These are phyloP conservation scores for Pythium angustatum DNA, from an alignment of 352 stramenopile species.

Conservation along the genomic window DNA sequence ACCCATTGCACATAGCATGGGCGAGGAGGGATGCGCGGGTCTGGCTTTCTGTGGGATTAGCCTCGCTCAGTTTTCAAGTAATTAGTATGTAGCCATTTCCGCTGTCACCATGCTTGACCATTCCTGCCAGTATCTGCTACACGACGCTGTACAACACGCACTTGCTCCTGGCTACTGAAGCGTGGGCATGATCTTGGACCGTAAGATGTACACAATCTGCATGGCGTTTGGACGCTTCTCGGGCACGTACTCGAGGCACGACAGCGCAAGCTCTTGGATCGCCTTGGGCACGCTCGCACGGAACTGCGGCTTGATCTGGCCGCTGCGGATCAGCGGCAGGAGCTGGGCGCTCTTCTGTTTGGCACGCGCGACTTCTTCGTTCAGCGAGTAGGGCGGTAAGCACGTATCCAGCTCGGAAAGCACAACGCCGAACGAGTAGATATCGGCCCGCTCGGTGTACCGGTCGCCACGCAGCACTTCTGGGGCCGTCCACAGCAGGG, in stretches of 20 bases:
- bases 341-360: slow-evolving; percentile 30
- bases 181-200: slow-evolving; percentile 26
- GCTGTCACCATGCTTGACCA: too few species aligned
- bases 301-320: slow-evolving; percentile 44
- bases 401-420: slow-evolving; percentile 23
- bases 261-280: slow-evolving; percentile 14
- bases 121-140: background rate
- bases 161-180: slow-evolving; percentile 2
- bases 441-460: slow-evolving; percentile 72
- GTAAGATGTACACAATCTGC: slow-evolving; percentile 30
- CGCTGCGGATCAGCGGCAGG: slow-evolving; percentile 27
- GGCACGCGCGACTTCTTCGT: slow-evolving; percentile 21
- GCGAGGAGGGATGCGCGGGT: too few species aligned
- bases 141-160: background rate
- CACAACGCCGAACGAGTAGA: slow-evolving; percentile 37
- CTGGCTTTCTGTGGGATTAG: too few species aligned
- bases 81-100: too few species aligned
- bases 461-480: slow-evolving; percentile 56
- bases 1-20: too few species aligned
- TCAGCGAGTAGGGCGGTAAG: slow-evolving; percentile 26
- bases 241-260: slow-evolving; percentile 19
- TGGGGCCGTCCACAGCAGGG: slow-evolving; percentile 73
- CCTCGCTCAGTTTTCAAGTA: too few species aligned
- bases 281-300: slow-evolving; percentile 34
- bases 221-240: slow-evolving; percentile 27